Evolutionary conservation across 1,139 yeast species (phyloP), one percentile per base, ranked within the genome.

Genomic region (Hansenula sp.): DNA sequence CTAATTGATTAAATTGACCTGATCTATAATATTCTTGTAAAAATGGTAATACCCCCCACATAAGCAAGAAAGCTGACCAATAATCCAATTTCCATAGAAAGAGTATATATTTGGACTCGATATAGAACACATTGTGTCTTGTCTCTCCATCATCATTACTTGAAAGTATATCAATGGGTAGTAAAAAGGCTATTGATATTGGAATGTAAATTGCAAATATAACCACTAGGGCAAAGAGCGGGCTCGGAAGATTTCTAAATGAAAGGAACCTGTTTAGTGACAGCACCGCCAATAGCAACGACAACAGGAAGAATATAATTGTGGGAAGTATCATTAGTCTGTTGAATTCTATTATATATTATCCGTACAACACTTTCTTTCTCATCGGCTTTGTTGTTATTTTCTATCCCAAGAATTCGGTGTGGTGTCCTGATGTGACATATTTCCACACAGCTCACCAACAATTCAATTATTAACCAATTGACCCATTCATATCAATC

Each of bases 61-160:
- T 86, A 43, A 87, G 64, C 24, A 71, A 57, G 54, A 86, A 87
- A 0, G 95, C 85, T 14, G 76, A 65, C 96, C 96, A 87, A 61
- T 87, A 87, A 42, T 82, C 79, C 37, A 76, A 57, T 49, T 83
- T 75, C 96, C 96, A 87, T 26, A 82, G 57, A 8, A 67, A 56
- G 27, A 78, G 62, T 10, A 83, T 69, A n/a, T 71, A 68, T 42
- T 65, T 66, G 18, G 77, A 74, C 0, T 70, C 39, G 24, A 76
- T 48, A 41, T 66, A 71, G 43, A 74, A 67, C 24, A 62, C 55
- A 36, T 54, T 57, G 16, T 45, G 45, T 2, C 32, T 49, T 29
- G 24, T 47, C 42, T 33, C 56, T 45, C 28, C 56, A 43, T 21
- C 64, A 24, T 45, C 53, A 51, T 47, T 52, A 4, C 74, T 62